phyloP scores from a whole-genome alignment of 192 early-diverging fungal genomes.

The Globomyces pollinis-pini region DNA sequence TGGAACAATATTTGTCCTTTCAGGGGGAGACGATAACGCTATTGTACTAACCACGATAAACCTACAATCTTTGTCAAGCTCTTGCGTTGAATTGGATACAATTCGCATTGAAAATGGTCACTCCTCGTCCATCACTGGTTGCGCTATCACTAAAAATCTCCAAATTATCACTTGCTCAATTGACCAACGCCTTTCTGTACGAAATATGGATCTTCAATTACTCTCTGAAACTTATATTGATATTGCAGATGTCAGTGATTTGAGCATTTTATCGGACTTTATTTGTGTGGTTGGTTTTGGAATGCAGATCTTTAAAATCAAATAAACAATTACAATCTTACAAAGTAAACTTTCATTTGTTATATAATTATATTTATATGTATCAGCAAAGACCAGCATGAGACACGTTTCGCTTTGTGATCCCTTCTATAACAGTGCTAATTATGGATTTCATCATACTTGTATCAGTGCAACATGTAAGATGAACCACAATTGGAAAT shows the following conservation, averaged over 20 bases:
- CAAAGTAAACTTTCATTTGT: neutral
- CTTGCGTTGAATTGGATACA: neutral
- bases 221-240: conserved; percentile 44
- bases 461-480: conserved; percentile 10
- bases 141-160: neutral
- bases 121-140: neutral
- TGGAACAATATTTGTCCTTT: conserved; percentile 34
- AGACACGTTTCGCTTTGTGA: neutral
- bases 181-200: conserved; percentile 60
- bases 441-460: neutral
- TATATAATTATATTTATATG: neutral
- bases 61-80: conserved; percentile 12
- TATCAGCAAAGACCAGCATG: neutral
- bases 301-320: conserved; percentile 40
- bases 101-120: neutral
- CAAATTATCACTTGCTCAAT: conserved; percentile 42
- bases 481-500: neutral
- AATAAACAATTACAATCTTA: neutral
- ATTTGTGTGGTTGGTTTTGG: conserved; percentile 51
- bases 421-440: neutral
- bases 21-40: conserved; percentile 76
- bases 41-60: conserved; percentile 21
- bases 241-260: conserved; percentile 59
- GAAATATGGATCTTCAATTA: conserved; percentile 22
- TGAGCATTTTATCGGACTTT: conserved; percentile 12